phyloP scores from a whole-genome alignment of 768 basidiomycete species.

The Hirschioporus abietinus region DNA sequence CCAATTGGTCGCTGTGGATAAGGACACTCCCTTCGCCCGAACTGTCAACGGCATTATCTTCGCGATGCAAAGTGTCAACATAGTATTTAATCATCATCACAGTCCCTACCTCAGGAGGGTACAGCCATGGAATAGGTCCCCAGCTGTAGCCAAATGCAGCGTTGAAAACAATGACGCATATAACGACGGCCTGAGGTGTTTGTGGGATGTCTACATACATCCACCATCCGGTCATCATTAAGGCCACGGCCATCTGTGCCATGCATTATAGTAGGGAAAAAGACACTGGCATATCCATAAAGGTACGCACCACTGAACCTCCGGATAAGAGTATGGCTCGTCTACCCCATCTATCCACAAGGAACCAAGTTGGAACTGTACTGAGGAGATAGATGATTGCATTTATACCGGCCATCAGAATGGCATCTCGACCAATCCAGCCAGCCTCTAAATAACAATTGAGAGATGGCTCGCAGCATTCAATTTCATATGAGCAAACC shows the following conservation, averaged over 20 bases:
- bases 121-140: slow-evolving; percentile 31
- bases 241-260: slow-evolving; percentile 33
- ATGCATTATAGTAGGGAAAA: not conserved
- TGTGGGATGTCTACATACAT: slow-evolving; percentile 37
- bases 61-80: not conserved
- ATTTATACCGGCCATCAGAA: slow-evolving; percentile 45
- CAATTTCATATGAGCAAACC: not conserved
- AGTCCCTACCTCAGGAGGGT: slow-evolving; percentile 20
- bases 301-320: slow-evolving; percentile 23
- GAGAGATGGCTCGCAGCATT: not conserved
- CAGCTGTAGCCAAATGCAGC: slow-evolving; percentile 36
- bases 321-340: slow-evolving; percentile 37
- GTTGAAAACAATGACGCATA: slow-evolving; percentile 39
- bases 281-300: not conserved
- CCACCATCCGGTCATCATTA: slow-evolving; percentile 38
- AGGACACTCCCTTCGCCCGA: slow-evolving; percentile 40
- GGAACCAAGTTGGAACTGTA: slow-evolving; percentile 38
- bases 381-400: slow-evolving; percentile 25
- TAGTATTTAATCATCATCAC: not conserved
- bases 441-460: slow-evolving; percentile 29
- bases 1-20: slow-evolving; percentile 38
- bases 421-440: slow-evolving; percentile 42
- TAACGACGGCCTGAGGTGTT: slow-evolving; percentile 40
- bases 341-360: slow-evolving; percentile 39
- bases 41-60: slow-evolving; percentile 36